These are phyloP conservation scores for Nannizzia gypsea DNA, from an alignment of 2,329 filamentous ascomycete species.

Conservation along the genomic window DNA sequence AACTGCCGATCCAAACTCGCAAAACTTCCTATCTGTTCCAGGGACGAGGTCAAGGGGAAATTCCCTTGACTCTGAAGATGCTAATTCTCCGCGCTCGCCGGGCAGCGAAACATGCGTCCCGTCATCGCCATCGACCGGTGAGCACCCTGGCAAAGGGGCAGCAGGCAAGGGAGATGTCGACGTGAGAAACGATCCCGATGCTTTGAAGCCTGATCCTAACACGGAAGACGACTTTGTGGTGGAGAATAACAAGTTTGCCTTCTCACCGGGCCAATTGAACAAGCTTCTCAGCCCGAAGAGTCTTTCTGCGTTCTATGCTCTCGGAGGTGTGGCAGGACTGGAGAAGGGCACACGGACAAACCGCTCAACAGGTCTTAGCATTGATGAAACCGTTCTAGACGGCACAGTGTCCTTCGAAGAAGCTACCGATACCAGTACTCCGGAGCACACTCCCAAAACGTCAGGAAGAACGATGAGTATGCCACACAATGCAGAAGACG, in stretches of 20 bases:
- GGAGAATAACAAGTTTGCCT: conserved; percentile 59
- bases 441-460: conserved; percentile 14
- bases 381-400: conserved; percentile 55
- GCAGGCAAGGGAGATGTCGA: conserved; percentile 36
- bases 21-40: conserved; percentile 53
- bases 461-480: conserved; percentile 12
- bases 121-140: conserved; percentile 30
- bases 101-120: conserved; percentile 44
- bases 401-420: conserved; percentile 59
- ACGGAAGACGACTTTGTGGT: conserved; percentile 58
- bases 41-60: conserved; percentile 51
- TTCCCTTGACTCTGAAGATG: conserved; percentile 52
- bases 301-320: conserved; percentile 58
- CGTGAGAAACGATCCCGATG: conserved; percentile 49
- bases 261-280: conserved; percentile 58
- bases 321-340: conserved; percentile 60
- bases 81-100: conserved; percentile 41
- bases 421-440: conserved; percentile 27
- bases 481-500: conserved; percentile 14
- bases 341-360: conserved; percentile 63
- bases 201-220: conserved; percentile 57
- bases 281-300: conserved; percentile 75
- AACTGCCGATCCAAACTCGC: conserved; percentile 38
- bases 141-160: conserved; percentile 31
- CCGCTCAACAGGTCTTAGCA: conserved; percentile 51